Percentiles rank a stretch among this genome's conserved stretches.
These are phyloP conservation scores for Effrenium voratum DNA, from an alignment of 73 alveolate genomes.

Conservation along the genomic window DNA sequence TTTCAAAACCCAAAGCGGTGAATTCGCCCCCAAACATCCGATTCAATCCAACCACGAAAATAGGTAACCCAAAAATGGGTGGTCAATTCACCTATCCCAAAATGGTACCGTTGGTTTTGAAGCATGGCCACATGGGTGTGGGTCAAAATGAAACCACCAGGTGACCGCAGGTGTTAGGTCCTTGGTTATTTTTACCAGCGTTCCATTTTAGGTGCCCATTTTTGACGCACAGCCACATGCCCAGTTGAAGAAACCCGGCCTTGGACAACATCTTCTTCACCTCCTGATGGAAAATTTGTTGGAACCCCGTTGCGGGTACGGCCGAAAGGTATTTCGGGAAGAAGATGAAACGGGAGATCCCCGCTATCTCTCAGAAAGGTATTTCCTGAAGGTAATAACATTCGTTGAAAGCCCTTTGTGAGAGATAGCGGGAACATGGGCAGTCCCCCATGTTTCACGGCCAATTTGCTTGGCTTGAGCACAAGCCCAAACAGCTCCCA, in stretches of 20 bases:
- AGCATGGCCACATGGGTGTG: too few species aligned
- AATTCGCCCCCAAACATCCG: too few species aligned
- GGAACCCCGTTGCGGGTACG: background rate
- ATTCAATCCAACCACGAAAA: too few species aligned
- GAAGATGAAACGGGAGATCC: background rate
- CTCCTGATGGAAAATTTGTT: background rate
- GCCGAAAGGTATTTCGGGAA: background rate
- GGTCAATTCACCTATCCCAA: too few species aligned
- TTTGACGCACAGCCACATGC: background rate
- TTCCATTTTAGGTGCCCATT: too few species aligned
- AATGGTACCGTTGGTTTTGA: too few species aligned
- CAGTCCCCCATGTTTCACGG: background rate
- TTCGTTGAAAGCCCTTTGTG: background rate
- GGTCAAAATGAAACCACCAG: too few species aligned
- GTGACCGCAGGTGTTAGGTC: too few species aligned
- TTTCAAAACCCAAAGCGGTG: too few species aligned
- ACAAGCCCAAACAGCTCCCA: background rate
- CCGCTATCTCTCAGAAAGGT: background rate
- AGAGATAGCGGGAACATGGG: background rate
- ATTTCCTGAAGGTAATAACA: background rate
- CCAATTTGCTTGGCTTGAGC: background rate
- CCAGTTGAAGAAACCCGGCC: background rate
- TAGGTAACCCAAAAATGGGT: background rate
- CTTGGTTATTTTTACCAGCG: too few species aligned
- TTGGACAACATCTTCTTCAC: constrained; percentile 14